phyloP scores from a whole-genome alignment of 163 green algal species.

The Dunaliella salina region DNA sequence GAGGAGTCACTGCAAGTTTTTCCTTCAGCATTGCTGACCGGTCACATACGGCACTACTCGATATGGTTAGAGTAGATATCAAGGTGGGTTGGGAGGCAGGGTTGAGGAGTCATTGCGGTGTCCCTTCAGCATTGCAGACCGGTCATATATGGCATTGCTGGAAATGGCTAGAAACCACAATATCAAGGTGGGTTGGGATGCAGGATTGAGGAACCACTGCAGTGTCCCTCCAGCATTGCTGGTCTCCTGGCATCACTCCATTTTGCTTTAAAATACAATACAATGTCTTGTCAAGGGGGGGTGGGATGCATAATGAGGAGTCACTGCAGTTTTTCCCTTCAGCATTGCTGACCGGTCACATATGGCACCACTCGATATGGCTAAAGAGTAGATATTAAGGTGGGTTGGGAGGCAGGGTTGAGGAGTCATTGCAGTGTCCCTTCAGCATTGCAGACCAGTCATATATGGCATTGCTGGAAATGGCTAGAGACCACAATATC shows the following conservation, averaged over 20 bases:
- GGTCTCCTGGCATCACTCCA: too few species aligned
- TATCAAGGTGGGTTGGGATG: slow-evolving; percentile 20
- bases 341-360: slow-evolving; percentile 15
- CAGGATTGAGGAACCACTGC: too few species aligned
- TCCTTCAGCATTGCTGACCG: slow-evolving; percentile 20
- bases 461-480: slow-evolving; percentile 1
- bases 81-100: too few species aligned
- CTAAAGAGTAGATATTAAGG: slow-evolving; percentile 24
- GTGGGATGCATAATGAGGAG: too few species aligned
- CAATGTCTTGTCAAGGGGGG: too few species aligned
- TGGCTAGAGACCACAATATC: slow-evolving; percentile 21
- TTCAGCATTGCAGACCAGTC: slow-evolving; percentile 18
- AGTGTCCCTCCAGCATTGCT: too few species aligned
- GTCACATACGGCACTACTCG: neutral
- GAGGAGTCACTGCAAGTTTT: slow-evolving; percentile 17
- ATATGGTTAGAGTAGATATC: slow-evolving; percentile 13
- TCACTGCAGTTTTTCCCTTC: slow-evolving; percentile 21
- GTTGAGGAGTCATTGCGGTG: slow-evolving; percentile 16
- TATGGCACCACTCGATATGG: slow-evolving; percentile 6
- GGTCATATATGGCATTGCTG: slow-evolving; percentile 4
- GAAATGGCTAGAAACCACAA: slow-evolving; percentile 16
- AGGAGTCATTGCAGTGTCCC: slow-evolving; percentile 18
- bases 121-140: slow-evolving; percentile 19
- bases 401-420: too few species aligned
- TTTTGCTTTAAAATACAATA: too few species aligned